These are phyloP conservation scores for Debaryomyces psychrophilus DNA, from an alignment of 1,139 yeast species.

Conservation along the genomic window DNA sequence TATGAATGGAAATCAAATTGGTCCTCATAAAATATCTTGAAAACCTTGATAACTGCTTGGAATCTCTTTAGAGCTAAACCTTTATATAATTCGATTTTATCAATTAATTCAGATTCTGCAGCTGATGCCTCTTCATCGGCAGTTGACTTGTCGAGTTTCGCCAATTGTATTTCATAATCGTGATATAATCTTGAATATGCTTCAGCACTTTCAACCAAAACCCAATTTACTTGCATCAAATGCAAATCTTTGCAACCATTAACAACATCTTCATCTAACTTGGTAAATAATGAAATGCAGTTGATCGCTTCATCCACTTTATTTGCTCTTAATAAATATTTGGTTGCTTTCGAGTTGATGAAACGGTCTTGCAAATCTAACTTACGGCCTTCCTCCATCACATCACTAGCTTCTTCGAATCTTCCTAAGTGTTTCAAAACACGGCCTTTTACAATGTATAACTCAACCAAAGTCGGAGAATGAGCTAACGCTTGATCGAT, in stretches of 20 bases:
- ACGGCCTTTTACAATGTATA: conserved; percentile 79
- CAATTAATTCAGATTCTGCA: conserved; percentile 36
- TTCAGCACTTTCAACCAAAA: conserved; percentile 82
- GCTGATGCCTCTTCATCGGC: conserved; percentile 21
- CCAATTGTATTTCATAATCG: conserved; percentile 23
- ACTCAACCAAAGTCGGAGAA: conserved; percentile 83
- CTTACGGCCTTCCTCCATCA: conserved; percentile 71
- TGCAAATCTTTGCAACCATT: conserved; percentile 89
- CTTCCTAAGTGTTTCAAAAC: conserved; percentile 74
- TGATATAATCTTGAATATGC: conserved; percentile 55
- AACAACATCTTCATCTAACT: conserved; percentile 69
- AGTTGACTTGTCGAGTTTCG: conserved; percentile 14
- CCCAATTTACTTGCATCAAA: conserved; percentile 92
- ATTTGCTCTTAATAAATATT: conserved; percentile 82
- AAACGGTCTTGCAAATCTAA: conserved; percentile 89
- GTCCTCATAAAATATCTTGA: conserved; percentile 73
- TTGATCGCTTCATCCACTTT: conserved; percentile 75
- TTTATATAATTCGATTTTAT: conserved; percentile 46
- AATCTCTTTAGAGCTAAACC: conserved; percentile 86
- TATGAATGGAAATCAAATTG: conserved; percentile 95
- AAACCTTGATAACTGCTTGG: conserved; percentile 65
- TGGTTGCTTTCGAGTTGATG: conserved; percentile 84
- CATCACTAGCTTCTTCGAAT: conserved; percentile 59
- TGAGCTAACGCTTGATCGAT: conserved; percentile 70
- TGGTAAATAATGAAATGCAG: conserved; percentile 78